Base-by-base conservation (phyloP, 441 rosid genomes). In the Populus hybrid region DNA sequence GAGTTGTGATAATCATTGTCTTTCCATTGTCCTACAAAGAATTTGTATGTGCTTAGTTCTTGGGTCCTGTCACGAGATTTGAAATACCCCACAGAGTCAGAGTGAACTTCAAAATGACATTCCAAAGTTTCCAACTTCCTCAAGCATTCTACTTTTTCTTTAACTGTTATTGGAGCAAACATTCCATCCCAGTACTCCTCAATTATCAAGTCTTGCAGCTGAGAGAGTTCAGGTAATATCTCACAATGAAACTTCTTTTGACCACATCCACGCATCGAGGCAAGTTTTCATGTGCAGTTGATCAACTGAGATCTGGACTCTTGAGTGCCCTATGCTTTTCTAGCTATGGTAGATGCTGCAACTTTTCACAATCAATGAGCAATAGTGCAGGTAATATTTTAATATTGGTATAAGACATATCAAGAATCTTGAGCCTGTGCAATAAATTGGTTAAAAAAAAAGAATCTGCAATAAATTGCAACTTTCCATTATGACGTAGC, bases 81-180 rank as follows among this genome's bases (percentile, higher is more conserved):
- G n/a, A n/a, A n/a, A n/a, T n/a, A 82, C 14, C 0, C 29, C 64
- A 69, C 50, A 4, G 71, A 78, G 28, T 71, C 85, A 3, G 50
- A 31, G 26, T 75, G 14, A 36, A 71, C 64, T 10, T n/a, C 7
- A 9, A 86, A 79, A 2, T 29, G 7, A 18, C 83, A 66, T n/a
- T n/a, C 12, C 72, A 79, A 64, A 16, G 7, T 11, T 65, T 81
- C 84, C 75, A 86, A 69, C 63, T 75, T 81, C 18, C 73, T 64
- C 75, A 79, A 71, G 12, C 26, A 33, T 9, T 73, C 75, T n/a
- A 76, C 56, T 73, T 78, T 73, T 5, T 2, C 38, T 14, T 69
- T 63, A 26, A 71, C 64, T 35, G 40, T 21, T 33, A 7, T 28
- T 6, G 9, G 26, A 85, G 73, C n/a, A 53, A 40, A 38, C 45